Percentiles rank a stretch among this genome's conserved stretches.
Conservation (phyloP, 1,284 basidiomycete species). For the Moesziomyces sp. region DNA sequence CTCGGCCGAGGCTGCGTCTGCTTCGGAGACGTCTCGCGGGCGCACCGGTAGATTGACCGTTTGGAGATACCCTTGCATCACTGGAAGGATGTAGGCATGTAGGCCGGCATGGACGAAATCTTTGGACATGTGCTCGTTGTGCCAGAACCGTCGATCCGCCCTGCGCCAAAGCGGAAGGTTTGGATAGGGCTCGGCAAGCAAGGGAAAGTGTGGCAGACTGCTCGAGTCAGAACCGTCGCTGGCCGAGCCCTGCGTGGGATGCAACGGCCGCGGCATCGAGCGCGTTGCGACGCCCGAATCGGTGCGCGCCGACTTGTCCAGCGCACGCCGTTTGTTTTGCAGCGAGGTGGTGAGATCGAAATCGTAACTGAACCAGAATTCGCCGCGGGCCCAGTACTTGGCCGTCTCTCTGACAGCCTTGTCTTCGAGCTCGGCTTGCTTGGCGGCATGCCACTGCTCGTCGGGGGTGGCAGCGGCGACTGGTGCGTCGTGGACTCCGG, state of each 20-base stretch:
- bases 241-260: neutral
- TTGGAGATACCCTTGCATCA: conserved; percentile 90
- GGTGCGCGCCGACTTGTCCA: conserved; percentile 30
- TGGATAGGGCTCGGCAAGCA: conserved; percentile 76
- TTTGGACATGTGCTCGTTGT: conserved; percentile 83
- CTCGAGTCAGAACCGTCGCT: neutral
- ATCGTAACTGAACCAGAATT: conserved; percentile 69
- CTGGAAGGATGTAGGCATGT: conserved; percentile 82
- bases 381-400: conserved; percentile 56
- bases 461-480: conserved; percentile 20
- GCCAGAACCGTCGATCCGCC: conserved; percentile 86
- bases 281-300: neutral
- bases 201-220: conserved; percentile 10
- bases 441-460: conserved; percentile 54
- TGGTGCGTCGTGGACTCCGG: neutral
- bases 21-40: conserved; percentile 4
- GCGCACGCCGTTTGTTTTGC: conserved; percentile 69
- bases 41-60: conserved; percentile 43
- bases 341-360: conserved; percentile 71
- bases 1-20: neutral
- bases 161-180: conserved; percentile 83
- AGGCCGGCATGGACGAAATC: conserved; percentile 70
- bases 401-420: conserved; percentile 60
- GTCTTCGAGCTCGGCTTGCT: conserved; percentile 59
- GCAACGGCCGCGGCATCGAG: neutral